A percentile compares a stretch with the other conserved stretches of the same genome.
Evolutionary conservation across 345 rosid genomes (phyloP).

Genomic region (Eucalyptus sideroxylon): DNA sequence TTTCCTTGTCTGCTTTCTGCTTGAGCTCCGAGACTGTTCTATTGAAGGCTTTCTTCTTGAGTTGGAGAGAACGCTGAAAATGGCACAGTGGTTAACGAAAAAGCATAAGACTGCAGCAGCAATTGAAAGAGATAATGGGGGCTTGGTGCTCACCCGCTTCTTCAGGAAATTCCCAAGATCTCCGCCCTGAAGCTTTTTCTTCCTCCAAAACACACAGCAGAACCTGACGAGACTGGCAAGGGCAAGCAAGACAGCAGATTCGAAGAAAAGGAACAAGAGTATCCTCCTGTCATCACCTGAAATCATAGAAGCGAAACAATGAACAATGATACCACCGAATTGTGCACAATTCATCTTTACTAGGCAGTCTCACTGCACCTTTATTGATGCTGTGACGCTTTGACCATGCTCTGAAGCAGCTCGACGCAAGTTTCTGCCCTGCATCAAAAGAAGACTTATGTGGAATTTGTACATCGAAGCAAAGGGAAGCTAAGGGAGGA

Average conservation of each 20-base stretch:
- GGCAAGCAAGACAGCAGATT: conserved; percentile 41
- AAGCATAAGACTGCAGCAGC: not conserved
- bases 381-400: conserved; percentile 27
- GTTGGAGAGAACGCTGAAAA: conserved; percentile 51
- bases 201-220: conserved; percentile 81
- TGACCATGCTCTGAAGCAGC: conserved; percentile 51
- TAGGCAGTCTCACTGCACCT: conserved; percentile 13
- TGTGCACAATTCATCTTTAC: not conserved
- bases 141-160: conserved; percentile 39
- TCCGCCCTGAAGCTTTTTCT: conserved; percentile 60
- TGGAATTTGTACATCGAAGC: not conserved
- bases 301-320: not conserved
- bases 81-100: not conserved
- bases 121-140: not conserved
- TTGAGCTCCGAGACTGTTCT: conserved; percentile 45
- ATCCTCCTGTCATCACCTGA: conserved; percentile 45
- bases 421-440: conserved; percentile 51
- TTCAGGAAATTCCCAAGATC: conserved; percentile 53
- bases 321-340: not conserved
- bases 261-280: conserved; percentile 51
- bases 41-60: conserved; percentile 54
- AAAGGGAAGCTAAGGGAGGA: not conserved
- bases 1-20: conserved; percentile 32
- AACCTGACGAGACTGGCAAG: conserved; percentile 54
- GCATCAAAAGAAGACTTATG: not conserved